These are phyloP conservation scores for Cercospora citrullina DNA, from an alignment of 2,329 filamentous ascomycete genomes.

Conservation along the genomic window DNA sequence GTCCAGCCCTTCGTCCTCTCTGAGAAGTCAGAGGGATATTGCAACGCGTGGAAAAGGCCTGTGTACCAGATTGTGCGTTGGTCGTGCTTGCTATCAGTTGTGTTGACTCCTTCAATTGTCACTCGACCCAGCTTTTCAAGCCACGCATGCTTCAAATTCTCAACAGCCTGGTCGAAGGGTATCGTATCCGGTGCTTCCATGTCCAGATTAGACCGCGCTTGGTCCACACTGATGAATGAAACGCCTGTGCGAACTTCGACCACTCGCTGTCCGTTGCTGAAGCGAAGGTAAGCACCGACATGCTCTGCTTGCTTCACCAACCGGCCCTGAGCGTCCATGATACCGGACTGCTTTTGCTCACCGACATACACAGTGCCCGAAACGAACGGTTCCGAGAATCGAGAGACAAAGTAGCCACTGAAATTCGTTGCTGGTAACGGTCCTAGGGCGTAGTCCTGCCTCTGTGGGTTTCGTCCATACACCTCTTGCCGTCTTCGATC, in stretches of 20 bases:
- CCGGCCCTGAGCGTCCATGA: not conserved
- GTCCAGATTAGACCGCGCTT: conserved; percentile 50
- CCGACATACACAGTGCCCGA: not conserved
- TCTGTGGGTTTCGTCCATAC: conserved; percentile 48
- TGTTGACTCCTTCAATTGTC: conserved; percentile 47
- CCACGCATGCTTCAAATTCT: conserved; percentile 47
- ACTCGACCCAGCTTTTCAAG: conserved; percentile 49
- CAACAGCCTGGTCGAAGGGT: conserved; percentile 44
- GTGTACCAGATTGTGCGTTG: conserved; percentile 52
- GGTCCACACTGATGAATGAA: conserved; percentile 51
- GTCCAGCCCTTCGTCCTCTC: conserved; percentile 41
- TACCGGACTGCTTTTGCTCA: not conserved
- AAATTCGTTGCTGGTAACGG: conserved; percentile 47
- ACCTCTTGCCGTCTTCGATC: conserved; percentile 43
- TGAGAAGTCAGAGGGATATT: conserved; percentile 53
- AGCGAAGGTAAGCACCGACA: conserved; percentile 47
- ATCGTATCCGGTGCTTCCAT: conserved; percentile 44
- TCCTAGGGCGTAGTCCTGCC: conserved; percentile 51
- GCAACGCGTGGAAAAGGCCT: conserved; percentile 49
- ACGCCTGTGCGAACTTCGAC: conserved; percentile 52
- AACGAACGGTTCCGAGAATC: conserved; percentile 48
- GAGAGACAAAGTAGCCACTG: conserved; percentile 50
- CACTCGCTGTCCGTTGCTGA: conserved; percentile 33
- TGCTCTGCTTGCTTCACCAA: conserved; percentile 41
- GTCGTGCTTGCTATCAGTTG: conserved; percentile 45